Percentiles rank a stretch among this genome's conserved stretches.
Conservation (phyloP, 1,139 yeast species). For the Suhomyces kunorum region DNA sequence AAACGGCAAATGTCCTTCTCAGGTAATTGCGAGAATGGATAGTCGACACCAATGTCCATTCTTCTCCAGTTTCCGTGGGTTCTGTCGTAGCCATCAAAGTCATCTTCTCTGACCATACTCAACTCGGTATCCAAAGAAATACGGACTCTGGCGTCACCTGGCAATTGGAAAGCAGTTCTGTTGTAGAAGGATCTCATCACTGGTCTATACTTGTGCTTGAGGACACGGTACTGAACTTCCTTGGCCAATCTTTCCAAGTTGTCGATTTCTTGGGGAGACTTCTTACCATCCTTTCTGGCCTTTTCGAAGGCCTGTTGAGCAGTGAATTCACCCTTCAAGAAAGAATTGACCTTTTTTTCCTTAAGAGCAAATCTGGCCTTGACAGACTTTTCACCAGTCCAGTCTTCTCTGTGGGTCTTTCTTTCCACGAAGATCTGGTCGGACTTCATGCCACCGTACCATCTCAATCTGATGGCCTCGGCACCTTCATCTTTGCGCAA, state of each 20-base stretch:
- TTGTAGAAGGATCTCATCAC: conserved; percentile 95
- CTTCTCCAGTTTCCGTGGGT: conserved; percentile 96
- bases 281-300: conserved; percentile 89
- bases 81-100: conserved; percentile 89
- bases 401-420: conserved; percentile 97
- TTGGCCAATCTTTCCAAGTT: conserved; percentile 87
- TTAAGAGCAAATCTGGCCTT: conserved; percentile 93
- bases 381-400: conserved; percentile 99
- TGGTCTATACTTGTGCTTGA: conserved; percentile 84
- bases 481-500: conserved; percentile 97
- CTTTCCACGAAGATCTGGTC: conserved; percentile 94
- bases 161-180: conserved; percentile 97
- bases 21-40: conserved; percentile 85
- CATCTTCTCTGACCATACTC: conserved; percentile 94
- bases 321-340: conserved; percentile 78
- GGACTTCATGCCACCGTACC: conserved; percentile 98
- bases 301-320: conserved; percentile 90
- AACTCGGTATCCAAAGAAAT: conserved; percentile 95
- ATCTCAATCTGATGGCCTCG: conserved; percentile 94
- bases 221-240: conserved; percentile 86
- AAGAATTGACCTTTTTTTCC: conserved; percentile 86
- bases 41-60: conserved; percentile 96
- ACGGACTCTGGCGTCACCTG: conserved; percentile 98
- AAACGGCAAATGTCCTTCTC: conserved; percentile 86
- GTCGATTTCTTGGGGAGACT: conserved; percentile 82